A percentile compares a stretch with the other conserved stretches of the same genome.
Evolutionary conservation across 176 grass and related monocot species (phyloP).

Genomic region (Carex kokanica): DNA sequence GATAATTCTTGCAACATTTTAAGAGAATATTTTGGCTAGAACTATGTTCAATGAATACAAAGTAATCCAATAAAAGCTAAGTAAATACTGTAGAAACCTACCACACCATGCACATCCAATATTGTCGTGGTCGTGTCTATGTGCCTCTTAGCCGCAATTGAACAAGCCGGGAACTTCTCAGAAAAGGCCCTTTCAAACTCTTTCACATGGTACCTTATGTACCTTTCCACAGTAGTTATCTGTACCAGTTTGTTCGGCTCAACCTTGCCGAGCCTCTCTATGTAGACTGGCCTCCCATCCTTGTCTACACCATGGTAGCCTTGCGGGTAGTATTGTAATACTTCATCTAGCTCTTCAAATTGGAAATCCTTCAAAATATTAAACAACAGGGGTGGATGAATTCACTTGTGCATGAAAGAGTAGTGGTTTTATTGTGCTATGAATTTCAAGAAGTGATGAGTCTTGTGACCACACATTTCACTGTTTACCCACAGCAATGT

Average conservation of each 20-base stretch:
- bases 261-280: constrained; percentile 91
- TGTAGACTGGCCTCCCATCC: constrained; percentile 92
- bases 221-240: constrained; percentile 79
- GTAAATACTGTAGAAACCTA: constrained; percentile 35
- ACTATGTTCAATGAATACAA: background rate
- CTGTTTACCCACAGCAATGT: background rate
- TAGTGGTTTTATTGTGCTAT: background rate
- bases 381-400: background rate
- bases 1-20: constrained; percentile 7
- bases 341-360: constrained; percentile 92
- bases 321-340: constrained; percentile 85
- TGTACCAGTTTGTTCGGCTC: constrained; percentile 89
- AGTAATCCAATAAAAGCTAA: constrained; percentile 4
- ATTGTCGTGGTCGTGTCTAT: constrained; percentile 89
- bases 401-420: background rate
- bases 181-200: constrained; percentile 90
- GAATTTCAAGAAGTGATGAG: background rate
- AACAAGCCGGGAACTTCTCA: constrained; percentile 93
- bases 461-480: background rate
- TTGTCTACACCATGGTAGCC: constrained; percentile 95
- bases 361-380: constrained; percentile 78
- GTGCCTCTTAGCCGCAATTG: constrained; percentile 85
- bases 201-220: constrained; percentile 94
- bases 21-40: constrained; percentile 8
- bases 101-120: constrained; percentile 96